Percentiles rank a stretch among this genome's conserved stretches.
Conservation (phyloP, 768 basidiomycete genomes). For the Mycena latifolia region DNA sequence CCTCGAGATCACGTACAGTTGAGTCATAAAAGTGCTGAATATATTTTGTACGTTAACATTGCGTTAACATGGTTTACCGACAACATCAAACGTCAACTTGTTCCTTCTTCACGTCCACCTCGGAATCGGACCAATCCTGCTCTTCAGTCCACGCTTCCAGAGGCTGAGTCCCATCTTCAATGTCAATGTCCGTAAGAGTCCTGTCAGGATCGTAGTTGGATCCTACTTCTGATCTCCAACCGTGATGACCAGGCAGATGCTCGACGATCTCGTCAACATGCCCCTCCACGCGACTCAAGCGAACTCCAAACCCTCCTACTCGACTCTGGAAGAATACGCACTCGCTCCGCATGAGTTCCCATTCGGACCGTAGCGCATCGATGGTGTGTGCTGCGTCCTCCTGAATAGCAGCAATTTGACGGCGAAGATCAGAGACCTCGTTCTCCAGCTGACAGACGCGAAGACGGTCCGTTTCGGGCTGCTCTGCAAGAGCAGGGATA, state of each 20-base stretch:
- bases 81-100: background rate
- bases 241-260: background rate
- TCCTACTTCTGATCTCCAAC: background rate
- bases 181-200: background rate
- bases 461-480: no score
- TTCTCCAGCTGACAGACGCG: constrained; percentile 4
- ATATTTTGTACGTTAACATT: no score
- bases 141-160: background rate
- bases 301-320: background rate
- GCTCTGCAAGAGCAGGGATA: background rate
- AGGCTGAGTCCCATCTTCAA: constrained; percentile 1
- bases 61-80: background rate
- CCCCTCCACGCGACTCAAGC: background rate
- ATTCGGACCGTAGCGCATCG: background rate
- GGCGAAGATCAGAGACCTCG: background rate
- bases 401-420: background rate
- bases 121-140: background rate
- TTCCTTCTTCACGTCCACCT: background rate
- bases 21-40: background rate
- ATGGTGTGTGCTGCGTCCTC: background rate
- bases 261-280: background rate
- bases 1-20: background rate
- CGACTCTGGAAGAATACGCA: background rate
- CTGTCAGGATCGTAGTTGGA: background rate
- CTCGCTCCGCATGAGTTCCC: background rate